A percentile compares a stretch with the other conserved stretches of the same genome.
Evolutionary conservation across 768 basidiomycete species (phyloP).

Genomic region (Gloeopeniophorella convolvens): DNA sequence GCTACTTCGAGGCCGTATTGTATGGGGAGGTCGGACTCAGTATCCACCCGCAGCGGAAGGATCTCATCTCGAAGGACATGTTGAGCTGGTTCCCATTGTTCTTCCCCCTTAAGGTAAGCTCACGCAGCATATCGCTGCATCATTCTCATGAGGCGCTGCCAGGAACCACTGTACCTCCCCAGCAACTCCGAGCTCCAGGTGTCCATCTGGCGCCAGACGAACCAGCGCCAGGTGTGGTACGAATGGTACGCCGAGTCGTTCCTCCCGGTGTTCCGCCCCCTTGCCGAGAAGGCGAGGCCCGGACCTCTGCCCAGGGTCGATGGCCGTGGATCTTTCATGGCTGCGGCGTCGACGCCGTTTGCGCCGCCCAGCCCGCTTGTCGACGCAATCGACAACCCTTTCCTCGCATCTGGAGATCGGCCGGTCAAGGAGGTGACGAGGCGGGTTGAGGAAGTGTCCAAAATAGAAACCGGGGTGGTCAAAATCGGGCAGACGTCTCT

Average conservation of each 20-base stretch:
- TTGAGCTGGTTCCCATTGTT: slow-evolving; percentile 98
- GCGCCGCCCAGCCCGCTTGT: slow-evolving; percentile 58
- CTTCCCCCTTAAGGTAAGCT: slow-evolving; percentile 82
- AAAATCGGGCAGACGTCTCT: slow-evolving; percentile 94
- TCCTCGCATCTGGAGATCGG: slow-evolving; percentile 21
- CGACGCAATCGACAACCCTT: slow-evolving; percentile 51
- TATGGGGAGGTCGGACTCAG: slow-evolving; percentile 89
- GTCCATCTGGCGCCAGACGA: slow-evolving; percentile 90
- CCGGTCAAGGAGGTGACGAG: slow-evolving; percentile 8
- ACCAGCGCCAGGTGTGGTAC: slow-evolving; percentile 91
- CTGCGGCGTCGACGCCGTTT: slow-evolving; percentile 24
- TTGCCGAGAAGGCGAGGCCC: slow-evolving; percentile 29
- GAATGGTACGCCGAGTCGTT: slow-evolving; percentile 98
- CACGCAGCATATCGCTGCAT: not conserved
- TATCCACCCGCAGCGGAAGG: slow-evolving; percentile 87
- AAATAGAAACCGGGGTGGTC: slow-evolving; percentile 41
- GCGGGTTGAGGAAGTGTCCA: slow-evolving; percentile 18
- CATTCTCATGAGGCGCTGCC: slow-evolving; percentile 1
- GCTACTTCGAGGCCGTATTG: slow-evolving; percentile 93
- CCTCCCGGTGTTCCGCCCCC: slow-evolving; percentile 50
- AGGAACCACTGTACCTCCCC: slow-evolving; percentile 94
- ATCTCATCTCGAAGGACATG: slow-evolving; percentile 90
- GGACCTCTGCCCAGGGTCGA: slow-evolving; percentile 19
- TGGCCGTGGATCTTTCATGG: slow-evolving; percentile 19
- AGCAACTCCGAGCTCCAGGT: slow-evolving; percentile 89